These are phyloP conservation scores for Saccharomyces hybrid DNA, from an alignment of 1,139 yeast species.

Conservation along the genomic window DNA sequence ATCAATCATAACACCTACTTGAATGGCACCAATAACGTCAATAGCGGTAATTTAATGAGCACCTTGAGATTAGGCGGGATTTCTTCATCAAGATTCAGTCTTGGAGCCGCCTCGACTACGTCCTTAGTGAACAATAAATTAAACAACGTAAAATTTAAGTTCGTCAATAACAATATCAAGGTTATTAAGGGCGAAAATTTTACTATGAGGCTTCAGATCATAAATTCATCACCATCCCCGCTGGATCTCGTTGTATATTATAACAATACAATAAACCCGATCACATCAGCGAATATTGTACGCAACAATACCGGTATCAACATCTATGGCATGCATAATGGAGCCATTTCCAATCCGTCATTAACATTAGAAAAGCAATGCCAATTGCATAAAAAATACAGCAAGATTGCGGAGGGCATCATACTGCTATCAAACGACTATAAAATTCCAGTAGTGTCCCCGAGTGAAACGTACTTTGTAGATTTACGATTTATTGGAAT, in stretches of 20 bases:
- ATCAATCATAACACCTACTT: background rate
- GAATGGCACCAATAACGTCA: background rate
- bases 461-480: conserved; percentile 25
- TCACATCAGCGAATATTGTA: conserved; percentile 1
- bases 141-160: conserved; percentile 24
- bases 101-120: conserved; percentile 11
- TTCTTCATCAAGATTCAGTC: conserved; percentile 10
- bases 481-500: conserved; percentile 28
- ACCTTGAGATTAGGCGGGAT: background rate
- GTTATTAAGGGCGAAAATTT: conserved; percentile 21
- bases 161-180: conserved; percentile 16
- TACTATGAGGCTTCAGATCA: conserved; percentile 23
- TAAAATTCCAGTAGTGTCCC: conserved; percentile 26
- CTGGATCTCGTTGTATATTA: conserved; percentile 26
- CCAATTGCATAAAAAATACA: conserved; percentile 16
- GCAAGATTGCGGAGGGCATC: conserved; percentile 24
- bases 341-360: background rate
- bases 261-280: conserved; percentile 16
- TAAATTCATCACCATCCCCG: conserved; percentile 20
- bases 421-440: conserved; percentile 31
- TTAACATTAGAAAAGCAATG: conserved; percentile 18
- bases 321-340: background rate
- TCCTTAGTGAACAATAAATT: conserved; percentile 18
- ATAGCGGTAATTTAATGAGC: background rate
- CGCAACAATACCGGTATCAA: background rate